Percentiles rank a stretch among this genome's conserved stretches.
Evolutionary conservation across 202 grass and related monocot genomes (phyloP).

Genomic region (Brachypodium distachyon): DNA sequence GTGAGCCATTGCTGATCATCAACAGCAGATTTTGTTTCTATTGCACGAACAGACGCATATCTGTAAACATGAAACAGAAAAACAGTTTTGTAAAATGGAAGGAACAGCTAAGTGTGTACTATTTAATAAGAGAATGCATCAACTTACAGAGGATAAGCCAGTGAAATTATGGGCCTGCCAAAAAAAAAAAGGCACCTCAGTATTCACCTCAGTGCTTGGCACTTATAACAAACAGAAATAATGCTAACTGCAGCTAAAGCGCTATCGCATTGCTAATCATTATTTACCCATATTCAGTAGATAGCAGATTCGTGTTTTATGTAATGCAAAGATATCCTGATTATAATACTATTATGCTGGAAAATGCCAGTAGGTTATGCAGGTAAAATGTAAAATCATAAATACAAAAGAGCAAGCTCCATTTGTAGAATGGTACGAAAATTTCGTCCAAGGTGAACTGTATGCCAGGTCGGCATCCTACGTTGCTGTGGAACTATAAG

Average conservation of each 20-base stretch:
- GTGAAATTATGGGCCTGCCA: slow-evolving; percentile 66
- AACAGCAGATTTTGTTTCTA: slow-evolving; percentile 73
- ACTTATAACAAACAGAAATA: slow-evolving; percentile 1
- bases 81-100: slow-evolving; percentile 4
- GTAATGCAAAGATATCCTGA: neutral
- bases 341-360: neutral
- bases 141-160: slow-evolving; percentile 91
- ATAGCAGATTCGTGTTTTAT: neutral
- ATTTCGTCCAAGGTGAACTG: neutral
- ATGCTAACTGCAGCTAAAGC: neutral
- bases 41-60: slow-evolving; percentile 81
- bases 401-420: neutral
- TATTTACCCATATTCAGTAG: neutral
- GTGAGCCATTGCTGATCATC: slow-evolving; percentile 93
- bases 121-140: neutral
- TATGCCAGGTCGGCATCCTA: neutral
- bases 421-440: neutral
- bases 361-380: neutral
- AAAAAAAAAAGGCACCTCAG: slow-evolving; percentile 14
- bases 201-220: neutral
- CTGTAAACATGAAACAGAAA: slow-evolving; percentile 36
- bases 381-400: neutral
- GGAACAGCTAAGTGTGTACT: neutral
- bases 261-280: neutral
- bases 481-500: neutral